Percentiles rank a stretch among this genome's conserved stretches.
Evolutionary conservation across 2,329 filamentous ascomycete species (phyloP).

Genomic region (Harringtonia aguacate): DNA sequence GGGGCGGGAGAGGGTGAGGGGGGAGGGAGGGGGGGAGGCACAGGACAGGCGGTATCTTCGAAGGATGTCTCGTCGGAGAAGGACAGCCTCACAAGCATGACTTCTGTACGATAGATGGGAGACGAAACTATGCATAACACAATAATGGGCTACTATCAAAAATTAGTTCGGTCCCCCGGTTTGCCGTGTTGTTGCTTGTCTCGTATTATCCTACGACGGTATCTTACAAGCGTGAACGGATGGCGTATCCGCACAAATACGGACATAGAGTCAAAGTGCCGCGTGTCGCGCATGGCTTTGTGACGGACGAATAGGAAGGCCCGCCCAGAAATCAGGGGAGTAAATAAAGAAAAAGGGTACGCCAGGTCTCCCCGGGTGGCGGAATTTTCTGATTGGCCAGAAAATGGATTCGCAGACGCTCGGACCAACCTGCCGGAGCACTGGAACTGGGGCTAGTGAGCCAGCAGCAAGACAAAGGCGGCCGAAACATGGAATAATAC

Average conservation of each 20-base stretch:
- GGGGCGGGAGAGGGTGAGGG: not conserved
- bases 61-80: too few species aligned
- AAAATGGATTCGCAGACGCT: not conserved
- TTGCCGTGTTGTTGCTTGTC: too few species aligned
- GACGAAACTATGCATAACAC: not conserved
- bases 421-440: not conserved
- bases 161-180: too few species aligned
- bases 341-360: not conserved
- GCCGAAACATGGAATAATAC: not conserved
- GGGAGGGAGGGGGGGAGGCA: too few species aligned
- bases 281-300: too few species aligned
- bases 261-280: too few species aligned
- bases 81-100: too few species aligned
- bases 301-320: too few species aligned
- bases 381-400: constrained; percentile 11
- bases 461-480: not conserved
- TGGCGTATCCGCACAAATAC: too few species aligned
- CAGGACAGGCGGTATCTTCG: not conserved
- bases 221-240: too few species aligned
- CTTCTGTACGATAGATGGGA: not conserved
- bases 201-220: too few species aligned
- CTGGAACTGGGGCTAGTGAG: not conserved
- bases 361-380: not conserved
- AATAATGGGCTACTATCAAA: not conserved
- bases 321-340: too few species aligned